A percentile compares a stretch with the other conserved stretches of the same genome.
phyloP scores from a whole-genome alignment of 768 basidiomycete genomes.

The Mycena capillaripes region DNA sequence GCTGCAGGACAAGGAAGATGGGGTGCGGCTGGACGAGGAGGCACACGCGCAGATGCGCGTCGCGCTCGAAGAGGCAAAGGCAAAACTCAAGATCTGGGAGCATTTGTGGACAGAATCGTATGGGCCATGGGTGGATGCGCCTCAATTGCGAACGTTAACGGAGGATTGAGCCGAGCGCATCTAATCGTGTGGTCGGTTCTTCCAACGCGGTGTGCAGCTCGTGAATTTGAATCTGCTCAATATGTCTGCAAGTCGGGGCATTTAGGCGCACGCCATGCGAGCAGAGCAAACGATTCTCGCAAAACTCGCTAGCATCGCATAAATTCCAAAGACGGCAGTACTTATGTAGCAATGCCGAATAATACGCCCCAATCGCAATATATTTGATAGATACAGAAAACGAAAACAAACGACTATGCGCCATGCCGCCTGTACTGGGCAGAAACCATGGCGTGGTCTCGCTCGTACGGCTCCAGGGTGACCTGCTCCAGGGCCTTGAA shows the following conservation, averaged over 20 bases:
- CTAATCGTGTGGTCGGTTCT: no score
- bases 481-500: slow-evolving; percentile 98
- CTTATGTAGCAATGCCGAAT: no score
- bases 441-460: slow-evolving; percentile 92
- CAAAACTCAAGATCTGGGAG: neutral
- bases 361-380: neutral
- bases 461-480: slow-evolving; percentile 93
- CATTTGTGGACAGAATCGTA: neutral
- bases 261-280: no score
- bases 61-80: neutral
- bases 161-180: no score
- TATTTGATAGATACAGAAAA: slow-evolving; percentile 17
- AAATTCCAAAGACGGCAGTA: no score
- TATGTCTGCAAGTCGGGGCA: no score
- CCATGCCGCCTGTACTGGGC: slow-evolving; percentile 64
- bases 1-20: neutral
- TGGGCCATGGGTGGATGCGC: no score
- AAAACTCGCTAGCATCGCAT: no score
- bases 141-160: no score
- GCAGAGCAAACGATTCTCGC: no score
- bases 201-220: no score
- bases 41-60: neutral
- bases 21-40: neutral
- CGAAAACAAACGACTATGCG: neutral
- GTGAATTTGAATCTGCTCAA: no score